Base-by-base conservation (phyloP, 176 grass and related monocot genomes). In the Musa troglodytarum region DNA sequence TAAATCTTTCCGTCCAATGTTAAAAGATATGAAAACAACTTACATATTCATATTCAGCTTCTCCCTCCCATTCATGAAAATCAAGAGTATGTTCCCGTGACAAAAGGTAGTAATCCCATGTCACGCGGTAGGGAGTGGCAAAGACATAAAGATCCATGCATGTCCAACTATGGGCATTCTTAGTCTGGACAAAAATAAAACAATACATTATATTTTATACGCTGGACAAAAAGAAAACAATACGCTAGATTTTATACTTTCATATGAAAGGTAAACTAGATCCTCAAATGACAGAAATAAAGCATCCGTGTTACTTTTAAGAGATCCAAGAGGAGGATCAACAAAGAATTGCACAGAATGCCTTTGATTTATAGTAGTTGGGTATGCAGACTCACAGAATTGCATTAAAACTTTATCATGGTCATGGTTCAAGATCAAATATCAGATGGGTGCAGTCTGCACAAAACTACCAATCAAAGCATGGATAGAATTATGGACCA, bases 81-180 rank as follows among this genome's bases (percentile, higher is more conserved):
- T 98, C 84, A 76, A 98, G 76, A 53, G 95, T 93, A 83, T 98
- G 95, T 14, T 98, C 95, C 52, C 90, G 82, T 20, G 90, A 92
- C 22, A 98, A 24, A 73, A 93, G 79, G 82, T 98, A 98, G 73
- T 94, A 98, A 71, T 98, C 95, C 95, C 95, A 98, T 15, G 95
- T 98, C 63, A 91, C 88, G 64, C 87, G 88, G 76, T 91, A 98
- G 0, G 95, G 95, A 73, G 95, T 98, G 49, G 95, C 95, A 87
- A 98, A 98, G 29, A 98, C 65, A 76, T 98, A 98, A 14, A 98
- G 71, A 78, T 98, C 95, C 69, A 98, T 93, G 81, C 95, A 98
- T 19, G 90, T 98, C 95, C 90, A 98, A 82, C 95, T 98, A 85
- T 98, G 95, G 8, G 95, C 80, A 62, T 87, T 86, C 54, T 10